Evolutionary conservation across 129 eudicot species (phyloP), one percentile per base, ranked within the genome.

Genomic region (Ambrosia artemisiifolia): DNA sequence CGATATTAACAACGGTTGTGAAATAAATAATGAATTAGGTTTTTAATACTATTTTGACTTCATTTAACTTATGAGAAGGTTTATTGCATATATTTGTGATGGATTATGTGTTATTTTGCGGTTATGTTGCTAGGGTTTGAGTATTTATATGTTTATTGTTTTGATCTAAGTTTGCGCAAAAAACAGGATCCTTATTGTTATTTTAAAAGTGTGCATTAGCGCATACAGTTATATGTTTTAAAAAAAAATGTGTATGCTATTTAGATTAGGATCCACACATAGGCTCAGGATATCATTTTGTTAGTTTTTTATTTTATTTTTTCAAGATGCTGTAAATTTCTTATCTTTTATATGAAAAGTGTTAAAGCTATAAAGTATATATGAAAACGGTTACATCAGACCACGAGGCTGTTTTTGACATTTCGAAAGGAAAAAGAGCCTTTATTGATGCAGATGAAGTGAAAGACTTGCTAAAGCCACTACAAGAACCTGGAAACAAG

Each of bases 341-440:
- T n/a, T n/a, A n/a, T n/a, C n/a, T n/a, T n/a, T 38, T 6, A 38
- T 5, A 38, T 38, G 43, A 38, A 3, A 38, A 38, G 3, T 38
- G 43, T 38, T n/a, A n/a, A n/a, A n/a, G n/a, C n/a, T n/a, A n/a
- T n/a, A n/a, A n/a, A 62, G 5, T 62, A 5, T 34, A 3, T 2
- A 19, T 57, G 3, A 81, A 85, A 48, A 59, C 75, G 13, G 53
- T 70, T 55, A 56, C 75, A 11, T 36, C 34, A 70, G 38, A 43
- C 16, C 44, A 20, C 9, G 71, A 78, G 38, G 79, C 79, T 40
- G 18, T 69, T 72, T 91, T 88, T 70, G 97, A 88, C 62, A 91
- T 91, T 46, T 91, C 97, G 12, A 81, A 79, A 65, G 92, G 83
- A 11, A 72, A 72, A 8, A 79, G 91, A 55, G 71, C 73, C 11